Evolutionary conservation across 768 basidiomycete genomes (phyloP).

Genomic region (Kockovaella imperatae): DNA sequence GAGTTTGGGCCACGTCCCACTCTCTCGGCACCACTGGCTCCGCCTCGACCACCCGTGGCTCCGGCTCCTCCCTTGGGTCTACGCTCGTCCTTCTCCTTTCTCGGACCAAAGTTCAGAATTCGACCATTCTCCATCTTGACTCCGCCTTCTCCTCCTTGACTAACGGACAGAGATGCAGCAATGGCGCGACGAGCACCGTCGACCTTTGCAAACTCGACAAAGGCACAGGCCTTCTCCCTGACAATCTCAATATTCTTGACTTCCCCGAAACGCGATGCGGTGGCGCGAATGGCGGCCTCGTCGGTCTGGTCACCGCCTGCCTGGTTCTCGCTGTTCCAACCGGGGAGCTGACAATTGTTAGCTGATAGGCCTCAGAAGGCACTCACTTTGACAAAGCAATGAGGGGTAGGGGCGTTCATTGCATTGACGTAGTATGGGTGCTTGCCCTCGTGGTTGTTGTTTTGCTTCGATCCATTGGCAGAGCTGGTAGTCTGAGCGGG

Average conservation of each 20-base stretch:
- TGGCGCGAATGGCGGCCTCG: conserved; percentile 23
- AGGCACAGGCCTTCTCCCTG: conserved; percentile 80
- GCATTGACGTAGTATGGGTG: conserved; percentile 51
- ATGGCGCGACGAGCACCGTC: conserved; percentile 84
- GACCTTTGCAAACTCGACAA: conserved; percentile 74
- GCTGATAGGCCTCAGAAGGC: not conserved
- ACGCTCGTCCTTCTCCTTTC: conserved; percentile 85
- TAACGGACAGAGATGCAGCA: conserved; percentile 56
- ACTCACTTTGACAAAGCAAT: conserved; percentile 78
- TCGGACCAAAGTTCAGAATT: conserved; percentile 72
- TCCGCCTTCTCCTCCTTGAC: conserved; percentile 81
- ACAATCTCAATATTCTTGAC: conserved; percentile 86
- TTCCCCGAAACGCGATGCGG: conserved; percentile 39
- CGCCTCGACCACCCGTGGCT: conserved; percentile 6
- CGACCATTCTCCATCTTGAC: conserved; percentile 62
- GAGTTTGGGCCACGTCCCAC: conserved; percentile 3
- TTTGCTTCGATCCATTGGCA: conserved; percentile 16
- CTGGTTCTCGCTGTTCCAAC: conserved; percentile 33
- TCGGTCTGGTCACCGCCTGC: conserved; percentile 30
- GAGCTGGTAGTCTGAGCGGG: conserved; percentile 6
- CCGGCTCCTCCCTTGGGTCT: conserved; percentile 6
- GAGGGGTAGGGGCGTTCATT: conserved; percentile 57
- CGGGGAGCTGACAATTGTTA: conserved; percentile 37
- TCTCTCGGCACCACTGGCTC: conserved; percentile 4
- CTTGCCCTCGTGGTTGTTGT: conserved; percentile 7